Percentiles rank a stretch among this genome's conserved stretches.
phyloP scores from a whole-genome alignment of 106 monocot genomes.

The Apostasia ramifera region DNA sequence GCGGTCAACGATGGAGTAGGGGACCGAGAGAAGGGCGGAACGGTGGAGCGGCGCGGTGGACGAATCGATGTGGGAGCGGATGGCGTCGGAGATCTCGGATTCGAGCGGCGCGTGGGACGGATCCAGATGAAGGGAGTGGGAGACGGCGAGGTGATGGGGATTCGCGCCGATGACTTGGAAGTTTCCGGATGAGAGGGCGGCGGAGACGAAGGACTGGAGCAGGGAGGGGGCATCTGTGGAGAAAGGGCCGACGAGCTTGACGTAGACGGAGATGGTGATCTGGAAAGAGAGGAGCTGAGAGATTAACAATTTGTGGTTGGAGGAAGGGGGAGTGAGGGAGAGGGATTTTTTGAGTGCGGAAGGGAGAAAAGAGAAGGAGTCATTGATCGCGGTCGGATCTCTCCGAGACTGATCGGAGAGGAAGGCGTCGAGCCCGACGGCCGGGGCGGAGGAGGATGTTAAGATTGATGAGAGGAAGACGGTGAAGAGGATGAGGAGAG shows the following conservation, averaged over 20 bases:
- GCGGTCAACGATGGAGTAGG: slow-evolving; percentile 41
- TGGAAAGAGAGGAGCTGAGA: slow-evolving; percentile 31
- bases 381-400: slow-evolving; percentile 45
- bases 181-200: slow-evolving; percentile 33
- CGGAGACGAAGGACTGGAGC: slow-evolving; percentile 38
- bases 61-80: slow-evolving; percentile 43
- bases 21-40: slow-evolving; percentile 44
- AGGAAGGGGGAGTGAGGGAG: slow-evolving; percentile 10
- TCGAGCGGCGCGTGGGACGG: slow-evolving; percentile 23
- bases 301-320: slow-evolving; percentile 8
- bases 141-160: slow-evolving; percentile 49
- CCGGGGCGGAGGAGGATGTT: not conserved
- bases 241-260: slow-evolving; percentile 64
- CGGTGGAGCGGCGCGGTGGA: slow-evolving; percentile 42
- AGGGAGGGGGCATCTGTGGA: slow-evolving; percentile 39
- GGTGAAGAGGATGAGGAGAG: slow-evolving; percentile 12
- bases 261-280: slow-evolving; percentile 58
- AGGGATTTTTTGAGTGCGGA: slow-evolving; percentile 28
- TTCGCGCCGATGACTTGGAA: slow-evolving; percentile 42
- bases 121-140: slow-evolving; percentile 58
- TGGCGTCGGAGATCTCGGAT: slow-evolving; percentile 31
- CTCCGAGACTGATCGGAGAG: slow-evolving; percentile 29
- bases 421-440: slow-evolving; percentile 54
- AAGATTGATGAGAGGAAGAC: not conserved
- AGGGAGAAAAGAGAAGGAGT: slow-evolving; percentile 48